phyloP scores from a whole-genome alignment of 805 yeast species.

The Candida maris region DNA sequence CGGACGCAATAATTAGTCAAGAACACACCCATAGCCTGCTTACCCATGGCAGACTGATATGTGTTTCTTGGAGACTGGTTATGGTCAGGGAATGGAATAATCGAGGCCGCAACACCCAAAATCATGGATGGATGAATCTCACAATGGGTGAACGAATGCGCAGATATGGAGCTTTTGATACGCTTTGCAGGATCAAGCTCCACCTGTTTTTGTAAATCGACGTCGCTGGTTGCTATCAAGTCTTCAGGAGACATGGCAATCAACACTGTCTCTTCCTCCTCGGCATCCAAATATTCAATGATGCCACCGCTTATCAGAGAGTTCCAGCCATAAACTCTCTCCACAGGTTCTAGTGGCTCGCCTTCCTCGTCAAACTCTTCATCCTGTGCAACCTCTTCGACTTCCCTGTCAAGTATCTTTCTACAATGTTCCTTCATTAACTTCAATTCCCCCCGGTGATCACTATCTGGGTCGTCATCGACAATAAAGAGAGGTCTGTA shows the following conservation, averaged over 20 bases:
- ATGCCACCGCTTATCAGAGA: slow-evolving; percentile 79
- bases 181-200: slow-evolving; percentile 77
- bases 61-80: slow-evolving; percentile 99
- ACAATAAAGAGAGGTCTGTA: slow-evolving; percentile 95
- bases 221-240: slow-evolving; percentile 54
- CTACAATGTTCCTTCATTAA: slow-evolving; percentile 82
- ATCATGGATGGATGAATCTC: slow-evolving; percentile 99
- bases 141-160: slow-evolving; percentile 93
- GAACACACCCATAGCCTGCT: slow-evolving; percentile 99
- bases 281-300: slow-evolving; percentile 96
- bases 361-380: slow-evolving; percentile 43
- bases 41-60: slow-evolving; percentile 99
- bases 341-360: slow-evolving; percentile 41
- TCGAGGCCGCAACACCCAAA: slow-evolving; percentile 96
- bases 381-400: slow-evolving; percentile 53
- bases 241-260: slow-evolving; percentile 99
- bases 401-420: slow-evolving; percentile 58
- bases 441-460: slow-evolving; percentile 69
- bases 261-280: slow-evolving; percentile 97
- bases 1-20: slow-evolving; percentile 92
- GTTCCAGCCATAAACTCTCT: slow-evolving; percentile 69
- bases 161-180: slow-evolving; percentile 55
- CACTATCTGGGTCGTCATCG: slow-evolving; percentile 73
- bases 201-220: slow-evolving; percentile 36
- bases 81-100: slow-evolving; percentile 99